Evolutionary conservation across 164 flowering plant genomes (phyloP).

Genomic region (Berberis vulgaris): DNA sequence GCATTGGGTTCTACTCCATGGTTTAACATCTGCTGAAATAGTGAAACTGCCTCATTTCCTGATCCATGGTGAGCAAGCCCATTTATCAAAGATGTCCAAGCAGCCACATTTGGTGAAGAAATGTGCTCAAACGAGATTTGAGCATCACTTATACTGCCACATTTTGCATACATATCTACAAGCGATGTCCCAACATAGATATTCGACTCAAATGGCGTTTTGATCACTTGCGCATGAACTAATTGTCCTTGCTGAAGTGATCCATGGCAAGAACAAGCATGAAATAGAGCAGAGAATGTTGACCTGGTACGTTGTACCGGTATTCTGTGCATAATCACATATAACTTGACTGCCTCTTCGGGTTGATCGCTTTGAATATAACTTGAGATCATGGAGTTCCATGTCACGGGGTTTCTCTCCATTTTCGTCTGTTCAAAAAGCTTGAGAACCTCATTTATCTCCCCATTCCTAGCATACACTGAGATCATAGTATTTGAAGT

Average conservation of each 20-base stretch:
- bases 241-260: slow-evolving; percentile 48
- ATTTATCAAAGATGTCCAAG: slow-evolving; percentile 70
- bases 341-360: slow-evolving; percentile 48
- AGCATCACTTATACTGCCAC: slow-evolving; percentile 60
- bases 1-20: slow-evolving; percentile 47
- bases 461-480: slow-evolving; percentile 40
- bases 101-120: slow-evolving; percentile 56
- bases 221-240: slow-evolving; percentile 45
- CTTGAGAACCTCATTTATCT: slow-evolving; percentile 39
- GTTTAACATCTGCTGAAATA: slow-evolving; percentile 43
- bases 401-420: slow-evolving; percentile 46
- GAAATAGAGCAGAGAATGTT: slow-evolving; percentile 54
- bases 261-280: slow-evolving; percentile 53
- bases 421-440: slow-evolving; percentile 45
- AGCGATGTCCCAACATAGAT: slow-evolving; percentile 69
- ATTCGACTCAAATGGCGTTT: slow-evolving; percentile 53
- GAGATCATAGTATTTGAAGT: slow-evolving; percentile 59
- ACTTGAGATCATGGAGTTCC: slow-evolving; percentile 77
- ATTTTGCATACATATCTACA: slow-evolving; percentile 72
- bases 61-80: slow-evolving; percentile 61
- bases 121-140: slow-evolving; percentile 38
- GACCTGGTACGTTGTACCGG: slow-evolving; percentile 42
- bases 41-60: slow-evolving; percentile 37
- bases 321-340: slow-evolving; percentile 35
- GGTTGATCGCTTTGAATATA: slow-evolving; percentile 36